These are phyloP conservation scores for Psilocybe tampanensis DNA, from an alignment of 768 basidiomycete species.

Conservation along the genomic window DNA sequence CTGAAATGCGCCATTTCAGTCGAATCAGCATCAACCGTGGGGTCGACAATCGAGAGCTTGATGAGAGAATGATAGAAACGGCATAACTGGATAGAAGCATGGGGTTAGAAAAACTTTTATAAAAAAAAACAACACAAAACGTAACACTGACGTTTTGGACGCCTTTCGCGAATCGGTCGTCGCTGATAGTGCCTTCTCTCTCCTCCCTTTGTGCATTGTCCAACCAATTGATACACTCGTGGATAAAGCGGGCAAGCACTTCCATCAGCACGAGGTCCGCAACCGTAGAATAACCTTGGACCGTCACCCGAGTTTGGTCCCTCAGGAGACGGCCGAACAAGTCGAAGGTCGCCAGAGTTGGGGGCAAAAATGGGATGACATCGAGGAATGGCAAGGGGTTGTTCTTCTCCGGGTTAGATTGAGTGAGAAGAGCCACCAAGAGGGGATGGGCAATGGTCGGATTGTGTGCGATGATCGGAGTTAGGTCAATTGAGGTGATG, in stretches of 20 bases:
- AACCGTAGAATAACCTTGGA: conserved; percentile 50
- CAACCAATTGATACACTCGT: conserved; percentile 69
- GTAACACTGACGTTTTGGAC: conserved; percentile 62
- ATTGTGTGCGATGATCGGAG: conserved; percentile 67
- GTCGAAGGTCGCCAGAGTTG: conserved; percentile 74
- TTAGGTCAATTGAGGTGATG: conserved; percentile 69
- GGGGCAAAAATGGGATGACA: conserved; percentile 65
- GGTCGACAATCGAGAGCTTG: conserved; percentile 66
- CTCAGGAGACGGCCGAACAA: conserved; percentile 69
- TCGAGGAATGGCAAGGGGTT: conserved; percentile 59
- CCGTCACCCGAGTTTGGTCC: conserved; percentile 56
- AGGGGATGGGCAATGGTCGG: conserved; percentile 71
- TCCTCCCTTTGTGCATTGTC: conserved; percentile 73
- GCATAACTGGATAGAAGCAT: conserved; percentile 53
- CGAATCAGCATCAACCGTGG: conserved; percentile 64
- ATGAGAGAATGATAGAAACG: conserved; percentile 76
- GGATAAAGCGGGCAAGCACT: conserved; percentile 71
- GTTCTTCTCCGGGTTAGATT: conserved; percentile 37
- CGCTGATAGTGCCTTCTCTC: conserved; percentile 65
- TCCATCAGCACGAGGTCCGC: conserved; percentile 67
- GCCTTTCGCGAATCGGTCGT: conserved; percentile 73
- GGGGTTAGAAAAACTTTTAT: conserved; percentile 1
- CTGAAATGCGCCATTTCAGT: conserved; percentile 81
- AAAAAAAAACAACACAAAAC: background rate
- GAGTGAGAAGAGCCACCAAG: conserved; percentile 57